Evolutionary conservation across 75 land plant species (phyloP), one percentile per base, ranked within the genome.

Genomic region (Picea glauca): DNA sequence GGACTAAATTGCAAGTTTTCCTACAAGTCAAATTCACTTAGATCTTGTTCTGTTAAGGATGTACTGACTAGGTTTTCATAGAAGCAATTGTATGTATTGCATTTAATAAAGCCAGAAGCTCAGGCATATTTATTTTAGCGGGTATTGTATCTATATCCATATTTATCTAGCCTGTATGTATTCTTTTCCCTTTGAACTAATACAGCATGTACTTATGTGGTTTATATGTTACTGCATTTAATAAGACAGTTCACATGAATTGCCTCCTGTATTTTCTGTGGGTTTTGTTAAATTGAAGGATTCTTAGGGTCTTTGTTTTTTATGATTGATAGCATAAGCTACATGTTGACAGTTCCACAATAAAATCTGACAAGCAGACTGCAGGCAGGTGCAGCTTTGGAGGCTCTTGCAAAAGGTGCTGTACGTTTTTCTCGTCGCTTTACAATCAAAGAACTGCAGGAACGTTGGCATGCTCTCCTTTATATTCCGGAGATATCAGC

Each of bases 321-420:
- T 20, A 43, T 70, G 50, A 70, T 43, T 70, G 23, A 70, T 43
- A 40, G 13, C 43, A 9, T 20, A 68, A 68, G 38, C 50, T 20
- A 20, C 12, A 70, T 18, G 23, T 40, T 70, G 11, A 23, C 20
- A 70, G 11, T 38, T 70, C 56, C 50, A 76, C 18, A 13, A 62
- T 33, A 58, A 40, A 8, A 76, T n/a, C 74, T 70, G 21, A 70
- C 35, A 38, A 38, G 50, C 50, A 70, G 13, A 58, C 40, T 87
- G 5, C 78, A 97, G 99, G 92, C 89, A 72, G 99, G 99, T 74
- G 98, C 99, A 67, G 92, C 98, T 21, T 80, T 97, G 82, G 99
- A 97, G 80, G 94, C 98, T 23, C 92, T 97, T 86, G 96, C 94
- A 43, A 95, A 90, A 85, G 99, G 99, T 58, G 99, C 99, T 17